phyloP scores from a whole-genome alignment of 345 rosid species.

The Syzygium aromaticum region DNA sequence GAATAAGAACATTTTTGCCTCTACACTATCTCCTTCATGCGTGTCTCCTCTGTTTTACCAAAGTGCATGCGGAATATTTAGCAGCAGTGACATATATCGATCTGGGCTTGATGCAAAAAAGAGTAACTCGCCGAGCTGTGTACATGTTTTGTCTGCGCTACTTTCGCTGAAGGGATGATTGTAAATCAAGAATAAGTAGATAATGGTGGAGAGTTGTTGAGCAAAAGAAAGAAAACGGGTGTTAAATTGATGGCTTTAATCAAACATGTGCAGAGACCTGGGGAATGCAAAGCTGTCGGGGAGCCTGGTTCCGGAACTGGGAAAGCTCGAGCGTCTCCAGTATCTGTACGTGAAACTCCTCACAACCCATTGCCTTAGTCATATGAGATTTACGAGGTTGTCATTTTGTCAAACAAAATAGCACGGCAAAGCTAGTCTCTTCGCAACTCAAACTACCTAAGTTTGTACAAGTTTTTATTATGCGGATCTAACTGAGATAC shows the following conservation, averaged over 20 bases:
- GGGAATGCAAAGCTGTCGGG: constrained; percentile 73
- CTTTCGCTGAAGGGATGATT: not conserved
- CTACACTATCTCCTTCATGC: not conserved
- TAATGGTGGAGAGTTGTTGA: not conserved
- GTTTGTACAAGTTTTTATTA: not conserved
- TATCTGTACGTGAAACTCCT: constrained; percentile 38
- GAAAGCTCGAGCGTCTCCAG: constrained; percentile 58
- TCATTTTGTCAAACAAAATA: not conserved
- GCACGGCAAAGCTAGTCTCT: not conserved
- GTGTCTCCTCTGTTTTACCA: not conserved
- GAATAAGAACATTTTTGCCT: not conserved
- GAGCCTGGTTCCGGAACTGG: constrained; percentile 53
- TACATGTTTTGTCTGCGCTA: not conserved
- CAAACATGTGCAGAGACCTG: constrained; percentile 43
- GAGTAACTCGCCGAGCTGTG: not conserved
- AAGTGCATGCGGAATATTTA: not conserved
- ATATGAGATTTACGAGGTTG: not conserved
- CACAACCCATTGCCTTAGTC: not conserved
- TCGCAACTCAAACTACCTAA: not conserved
- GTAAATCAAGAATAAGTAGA: no score
- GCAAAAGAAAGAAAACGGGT: not conserved
- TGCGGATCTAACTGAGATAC: not conserved
- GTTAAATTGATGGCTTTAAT: not conserved
- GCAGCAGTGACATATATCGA: not conserved
- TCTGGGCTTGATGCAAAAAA: not conserved